phyloP scores from a whole-genome alignment of 2,329 filamentous ascomycete genomes.

The Pseudogymnoascus sp. region DNA sequence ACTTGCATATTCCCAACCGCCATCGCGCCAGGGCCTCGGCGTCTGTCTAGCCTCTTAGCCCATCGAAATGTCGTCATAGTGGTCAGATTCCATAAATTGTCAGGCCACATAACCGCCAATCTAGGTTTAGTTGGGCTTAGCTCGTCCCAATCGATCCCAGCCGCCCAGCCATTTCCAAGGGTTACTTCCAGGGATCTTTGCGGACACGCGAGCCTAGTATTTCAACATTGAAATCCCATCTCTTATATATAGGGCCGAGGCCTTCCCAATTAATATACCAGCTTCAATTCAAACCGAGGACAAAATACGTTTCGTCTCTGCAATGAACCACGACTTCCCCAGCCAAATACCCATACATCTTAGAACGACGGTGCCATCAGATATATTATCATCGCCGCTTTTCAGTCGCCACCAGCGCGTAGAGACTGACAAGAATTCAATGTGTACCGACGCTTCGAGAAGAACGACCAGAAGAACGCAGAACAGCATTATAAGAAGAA shows the following conservation, averaged over 20 bases:
- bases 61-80: background rate
- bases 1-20: too few species aligned
- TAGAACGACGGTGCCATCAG: background rate
- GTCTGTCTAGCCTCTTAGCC: background rate
- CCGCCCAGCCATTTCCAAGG: conserved; percentile 1
- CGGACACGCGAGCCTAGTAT: background rate
- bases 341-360: background rate
- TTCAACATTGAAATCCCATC: background rate
- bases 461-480: conserved; percentile 2
- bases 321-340: background rate
- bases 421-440: background rate
- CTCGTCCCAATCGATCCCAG: background rate
- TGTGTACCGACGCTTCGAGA: background rate
- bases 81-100: background rate
- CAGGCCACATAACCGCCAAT: background rate
- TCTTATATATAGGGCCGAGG: conserved; percentile 2
- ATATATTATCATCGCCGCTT: background rate
- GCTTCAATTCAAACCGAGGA: background rate
- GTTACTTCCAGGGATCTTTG: background rate
- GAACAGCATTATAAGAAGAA: conserved; percentile 4
- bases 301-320: background rate
- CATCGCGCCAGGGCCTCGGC: background rate
- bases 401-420: background rate
- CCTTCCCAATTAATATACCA: background rate
- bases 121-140: background rate